A percentile compares a stretch with the other conserved stretches of the same genome.
Evolutionary conservation across 768 basidiomycete genomes (phyloP).

Genomic region (Russula dissimulans): DNA sequence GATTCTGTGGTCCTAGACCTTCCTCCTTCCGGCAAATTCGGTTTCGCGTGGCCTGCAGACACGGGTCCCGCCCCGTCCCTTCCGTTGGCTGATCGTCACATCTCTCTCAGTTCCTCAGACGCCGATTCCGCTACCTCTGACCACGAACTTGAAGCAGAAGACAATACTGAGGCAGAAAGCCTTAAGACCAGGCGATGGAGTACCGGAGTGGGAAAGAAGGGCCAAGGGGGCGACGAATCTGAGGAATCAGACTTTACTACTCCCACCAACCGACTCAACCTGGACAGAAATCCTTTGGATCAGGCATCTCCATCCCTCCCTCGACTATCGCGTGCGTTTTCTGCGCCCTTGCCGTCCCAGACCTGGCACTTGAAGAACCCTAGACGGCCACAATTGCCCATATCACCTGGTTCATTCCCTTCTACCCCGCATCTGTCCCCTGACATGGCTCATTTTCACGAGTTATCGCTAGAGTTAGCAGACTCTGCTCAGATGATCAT

Average conservation of each 20-base stretch:
- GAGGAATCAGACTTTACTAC: conserved; percentile 25
- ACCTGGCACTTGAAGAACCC: conserved; percentile 72
- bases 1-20: conserved; percentile 40
- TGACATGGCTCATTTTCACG: conserved; percentile 40
- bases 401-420: conserved; percentile 20
- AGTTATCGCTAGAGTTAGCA: conserved; percentile 79
- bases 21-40: conserved; percentile 48
- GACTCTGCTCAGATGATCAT: conserved; percentile 87
- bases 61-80: conserved; percentile 32
- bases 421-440: conserved; percentile 22
- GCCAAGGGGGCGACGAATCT: conserved; percentile 21
- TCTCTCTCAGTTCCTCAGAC: conserved; percentile 39
- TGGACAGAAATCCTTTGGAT: conserved; percentile 28
- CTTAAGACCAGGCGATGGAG: conserved; percentile 2
- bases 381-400: conserved; percentile 28
- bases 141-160: conserved; percentile 25
- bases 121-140: conserved; percentile 45
- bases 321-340: conserved; percentile 65
- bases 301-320: conserved; percentile 31
- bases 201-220: conserved; percentile 16
- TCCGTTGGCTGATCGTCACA: conserved; percentile 32
- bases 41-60: conserved; percentile 48
- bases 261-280: conserved; percentile 26
- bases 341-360: conserved; percentile 72
- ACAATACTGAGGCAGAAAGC: neutral